Percentiles rank a stretch among this genome's conserved stretches.
Conservation (phyloP, 1,139 yeast genomes). For the Pichiaceae sp. region DNA sequence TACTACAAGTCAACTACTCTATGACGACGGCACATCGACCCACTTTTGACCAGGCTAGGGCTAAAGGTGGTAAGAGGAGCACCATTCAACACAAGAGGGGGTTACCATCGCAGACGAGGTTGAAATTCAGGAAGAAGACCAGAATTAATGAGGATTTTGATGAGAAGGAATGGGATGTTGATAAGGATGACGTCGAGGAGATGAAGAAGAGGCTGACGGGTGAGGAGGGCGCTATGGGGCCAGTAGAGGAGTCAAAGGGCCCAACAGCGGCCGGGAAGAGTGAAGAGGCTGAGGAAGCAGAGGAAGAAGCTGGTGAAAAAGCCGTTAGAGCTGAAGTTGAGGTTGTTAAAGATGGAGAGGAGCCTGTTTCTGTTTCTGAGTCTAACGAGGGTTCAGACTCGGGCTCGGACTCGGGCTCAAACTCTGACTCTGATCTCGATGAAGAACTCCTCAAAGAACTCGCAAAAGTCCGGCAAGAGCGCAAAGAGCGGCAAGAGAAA, state of each 20-base stretch:
- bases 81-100: conserved; percentile 59
- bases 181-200: conserved; percentile 23
- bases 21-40: conserved; percentile 94
- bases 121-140: conserved; percentile 49
- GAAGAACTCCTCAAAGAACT: conserved; percentile 33
- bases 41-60: conserved; percentile 79
- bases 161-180: conserved; percentile 12
- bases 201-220: conserved; percentile 21
- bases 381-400: background rate
- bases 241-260: background rate
- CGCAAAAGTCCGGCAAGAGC: conserved; percentile 26
- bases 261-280: no score
- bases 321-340: conserved; percentile 14
- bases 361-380: background rate
- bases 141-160: conserved; percentile 20
- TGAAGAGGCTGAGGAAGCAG: conserved; percentile 9
- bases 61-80: conserved; percentile 37
- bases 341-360: conserved; percentile 4
- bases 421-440: conserved; percentile 25
- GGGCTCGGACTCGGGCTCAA: conserved; percentile 23
- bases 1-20: no score
- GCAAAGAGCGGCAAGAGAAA: conserved; percentile 15
- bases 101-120: conserved; percentile 59
- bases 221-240: conserved; percentile 6
- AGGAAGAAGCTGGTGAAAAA: conserved; percentile 3